A percentile compares a stretch with the other conserved stretches of the same genome.
phyloP scores from a whole-genome alignment of 2,329 filamentous ascomycete genomes.

The Aschersonia sp. region DNA sequence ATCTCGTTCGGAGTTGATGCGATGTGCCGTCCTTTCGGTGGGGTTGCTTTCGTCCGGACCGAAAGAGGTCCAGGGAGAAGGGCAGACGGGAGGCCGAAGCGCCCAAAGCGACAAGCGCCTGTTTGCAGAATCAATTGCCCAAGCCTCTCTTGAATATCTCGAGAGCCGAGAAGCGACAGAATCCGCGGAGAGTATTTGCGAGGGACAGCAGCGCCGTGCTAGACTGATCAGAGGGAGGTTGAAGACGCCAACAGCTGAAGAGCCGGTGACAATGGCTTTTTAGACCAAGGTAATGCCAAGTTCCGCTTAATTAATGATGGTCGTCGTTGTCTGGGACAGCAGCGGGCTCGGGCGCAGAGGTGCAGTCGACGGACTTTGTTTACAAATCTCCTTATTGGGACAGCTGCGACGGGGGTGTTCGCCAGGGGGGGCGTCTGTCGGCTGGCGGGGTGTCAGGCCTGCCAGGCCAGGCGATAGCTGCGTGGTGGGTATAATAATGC shows the following conservation, averaged over 20 bases:
- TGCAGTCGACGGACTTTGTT: conserved; percentile 16
- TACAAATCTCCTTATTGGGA: conserved; percentile 24
- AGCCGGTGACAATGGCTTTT: not conserved
- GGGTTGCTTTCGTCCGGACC: not conserved
- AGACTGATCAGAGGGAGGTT: too few relatives aligned
- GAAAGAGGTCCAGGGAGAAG: too few relatives aligned
- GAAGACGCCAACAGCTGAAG: not conserved
- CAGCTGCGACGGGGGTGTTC: conserved; percentile 13
- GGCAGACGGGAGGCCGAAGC: too few relatives aligned
- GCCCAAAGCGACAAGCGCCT: too few relatives aligned
- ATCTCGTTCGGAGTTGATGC: conserved; percentile 22
- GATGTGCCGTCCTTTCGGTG: conserved; percentile 4
- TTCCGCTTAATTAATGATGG: conserved; percentile 3
- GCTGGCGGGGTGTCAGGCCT: conserved; percentile 2
- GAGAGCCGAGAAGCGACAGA: too few relatives aligned
- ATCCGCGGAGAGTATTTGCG: too few relatives aligned
- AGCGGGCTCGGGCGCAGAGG: conserved; percentile 7
- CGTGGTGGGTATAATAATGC: not conserved
- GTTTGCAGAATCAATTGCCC: too few relatives aligned
- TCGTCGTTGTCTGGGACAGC: conserved; percentile 21
- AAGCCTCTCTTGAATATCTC: too few relatives aligned
- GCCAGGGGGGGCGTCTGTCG: not conserved
- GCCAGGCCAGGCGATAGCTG: not conserved
- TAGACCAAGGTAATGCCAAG: conserved; percentile 2
- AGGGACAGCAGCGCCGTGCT: too few relatives aligned